Conservation (phyloP, 495 filamentous ascomycete species). For the Annulohypoxylon stygium region DNA sequence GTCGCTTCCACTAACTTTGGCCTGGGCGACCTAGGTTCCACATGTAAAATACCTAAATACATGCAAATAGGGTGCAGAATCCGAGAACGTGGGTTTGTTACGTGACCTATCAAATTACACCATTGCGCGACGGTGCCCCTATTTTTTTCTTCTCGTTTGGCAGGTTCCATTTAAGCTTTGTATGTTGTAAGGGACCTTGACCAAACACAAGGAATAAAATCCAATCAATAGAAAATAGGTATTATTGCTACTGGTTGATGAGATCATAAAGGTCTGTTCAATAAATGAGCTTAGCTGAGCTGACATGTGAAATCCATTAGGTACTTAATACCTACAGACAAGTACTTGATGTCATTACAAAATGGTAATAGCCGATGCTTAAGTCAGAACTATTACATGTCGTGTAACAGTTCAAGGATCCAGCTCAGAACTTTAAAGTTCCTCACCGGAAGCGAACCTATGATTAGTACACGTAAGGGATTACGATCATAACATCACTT, state of each 20-base stretch:
- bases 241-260: slow-evolving; percentile 6
- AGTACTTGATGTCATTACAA: neutral
- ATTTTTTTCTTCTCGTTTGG: slow-evolving; percentile 23
- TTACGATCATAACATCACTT: neutral
- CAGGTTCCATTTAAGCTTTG: slow-evolving; percentile 21
- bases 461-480: neutral
- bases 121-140: slow-evolving; percentile 17
- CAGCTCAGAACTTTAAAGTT: neutral
- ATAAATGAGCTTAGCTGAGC: neutral
- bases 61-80: slow-evolving; percentile 41
- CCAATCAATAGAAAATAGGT: slow-evolving; percentile 6
- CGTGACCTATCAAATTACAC: slow-evolving; percentile 25
- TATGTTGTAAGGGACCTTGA: neutral
- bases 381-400: slow-evolving; percentile 3
- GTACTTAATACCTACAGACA: neutral
- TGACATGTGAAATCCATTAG: slow-evolving; percentile 24
- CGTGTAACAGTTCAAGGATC: neutral
- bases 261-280: neutral
- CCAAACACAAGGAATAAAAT: slow-evolving; percentile 23
- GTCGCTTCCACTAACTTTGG: slow-evolving; percentile 9
- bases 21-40: slow-evolving; percentile 17
- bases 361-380: neutral
- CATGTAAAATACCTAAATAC: slow-evolving; percentile 21
- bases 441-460: neutral
- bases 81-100: slow-evolving; percentile 34